Evolutionary conservation across 805 yeast species (phyloP).

Genomic region (Grigorovia jiainica): DNA sequence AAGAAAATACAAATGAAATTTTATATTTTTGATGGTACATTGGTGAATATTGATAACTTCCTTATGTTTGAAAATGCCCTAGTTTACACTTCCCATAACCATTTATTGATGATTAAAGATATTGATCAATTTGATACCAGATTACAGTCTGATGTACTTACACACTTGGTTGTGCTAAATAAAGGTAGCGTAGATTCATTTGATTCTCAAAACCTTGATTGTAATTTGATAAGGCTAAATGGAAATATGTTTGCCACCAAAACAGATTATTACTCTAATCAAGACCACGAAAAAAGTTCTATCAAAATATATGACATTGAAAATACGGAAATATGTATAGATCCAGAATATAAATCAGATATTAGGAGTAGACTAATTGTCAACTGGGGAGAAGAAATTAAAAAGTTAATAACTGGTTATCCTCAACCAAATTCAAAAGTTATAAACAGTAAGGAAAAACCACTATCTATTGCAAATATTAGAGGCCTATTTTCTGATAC

Average conservation of each 20-base stretch:
- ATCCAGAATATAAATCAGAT: neutral
- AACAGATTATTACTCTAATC: no score
- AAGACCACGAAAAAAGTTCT: no score
- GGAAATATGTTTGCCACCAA: neutral
- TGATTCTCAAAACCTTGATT: neutral
- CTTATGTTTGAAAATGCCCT: neutral
- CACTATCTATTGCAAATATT: no score
- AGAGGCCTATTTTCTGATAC: no score
- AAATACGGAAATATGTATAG: neutral
- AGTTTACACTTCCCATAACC: neutral
- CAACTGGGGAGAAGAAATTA: no score
- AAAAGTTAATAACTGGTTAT: neutral
- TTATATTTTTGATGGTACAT: neutral
- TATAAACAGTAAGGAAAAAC: no score
- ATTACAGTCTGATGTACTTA: neutral
- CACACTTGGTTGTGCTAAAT: neutral
- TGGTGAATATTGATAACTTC: neutral
- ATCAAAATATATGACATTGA: neutral
- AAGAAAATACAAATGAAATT: neutral
- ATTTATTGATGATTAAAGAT: neutral
- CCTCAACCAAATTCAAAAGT: no score
- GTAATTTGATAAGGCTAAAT: neutral
- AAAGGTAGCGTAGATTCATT: neutral
- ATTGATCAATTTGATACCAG: neutral
- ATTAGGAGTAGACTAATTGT: no score